These are phyloP conservation scores for Sarocladiaceae sp. DNA, from an alignment of 2,329 filamentous ascomycete species.

Conservation along the genomic window DNA sequence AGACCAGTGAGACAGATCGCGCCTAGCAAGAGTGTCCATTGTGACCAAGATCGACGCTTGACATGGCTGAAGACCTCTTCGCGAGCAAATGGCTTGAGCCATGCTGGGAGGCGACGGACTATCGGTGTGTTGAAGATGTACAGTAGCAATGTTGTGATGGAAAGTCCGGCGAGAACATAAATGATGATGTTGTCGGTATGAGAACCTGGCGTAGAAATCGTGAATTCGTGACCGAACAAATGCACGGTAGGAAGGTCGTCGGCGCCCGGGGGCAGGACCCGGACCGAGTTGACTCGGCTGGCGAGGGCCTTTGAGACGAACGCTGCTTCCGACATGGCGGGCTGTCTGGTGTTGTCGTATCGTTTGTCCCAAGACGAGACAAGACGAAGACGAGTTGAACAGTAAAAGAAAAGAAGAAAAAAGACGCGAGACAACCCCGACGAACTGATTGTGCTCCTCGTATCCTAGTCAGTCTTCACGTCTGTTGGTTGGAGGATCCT, in stretches of 20 bases:
- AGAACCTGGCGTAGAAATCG: not conserved
- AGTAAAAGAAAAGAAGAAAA: not conserved
- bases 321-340: not conserved
- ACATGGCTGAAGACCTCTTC: constrained; percentile 24
- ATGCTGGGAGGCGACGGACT: constrained; percentile 29
- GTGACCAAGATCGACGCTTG: constrained; percentile 30
- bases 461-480: not conserved
- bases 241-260: not conserved
- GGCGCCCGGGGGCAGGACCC: not conserved
- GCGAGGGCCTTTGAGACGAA: not conserved
- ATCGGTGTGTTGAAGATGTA: constrained; percentile 23
- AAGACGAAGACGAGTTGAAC: not conserved
- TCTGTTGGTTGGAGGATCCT: not conserved
- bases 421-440: not conserved
- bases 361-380: not conserved
- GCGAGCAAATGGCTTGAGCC: constrained; percentile 39
- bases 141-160: constrained; percentile 24
- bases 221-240: not conserved
- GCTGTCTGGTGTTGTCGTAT: not conserved
- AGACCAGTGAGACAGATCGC: constrained; percentile 30
- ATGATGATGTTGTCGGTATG: constrained; percentile 15
- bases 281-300: not conserved
- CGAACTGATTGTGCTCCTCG: too few relatives aligned
- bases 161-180: constrained; percentile 18
- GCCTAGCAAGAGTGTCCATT: constrained; percentile 33